Percentiles rank a stretch among this genome's conserved stretches.
Conservation (phyloP, 768 basidiomycete genomes). For the Lentinula guzmanii region DNA sequence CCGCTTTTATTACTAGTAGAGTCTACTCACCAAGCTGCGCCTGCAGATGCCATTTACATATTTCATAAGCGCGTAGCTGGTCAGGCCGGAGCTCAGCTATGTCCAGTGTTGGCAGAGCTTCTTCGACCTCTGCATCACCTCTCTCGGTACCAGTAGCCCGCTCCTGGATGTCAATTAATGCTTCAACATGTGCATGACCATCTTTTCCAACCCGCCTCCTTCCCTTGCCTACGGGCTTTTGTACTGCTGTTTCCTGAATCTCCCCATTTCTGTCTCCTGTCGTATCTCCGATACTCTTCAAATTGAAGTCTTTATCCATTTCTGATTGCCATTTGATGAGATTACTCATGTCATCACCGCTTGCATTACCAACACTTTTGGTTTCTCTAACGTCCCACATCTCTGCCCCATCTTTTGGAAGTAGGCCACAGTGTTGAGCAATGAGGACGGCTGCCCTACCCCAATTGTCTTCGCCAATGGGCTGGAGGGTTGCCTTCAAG, state of each 20-base stretch:
- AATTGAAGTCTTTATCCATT: not conserved
- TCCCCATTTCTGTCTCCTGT: not conserved
- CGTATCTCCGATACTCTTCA: not conserved
- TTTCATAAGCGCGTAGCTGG: slow-evolving; percentile 23
- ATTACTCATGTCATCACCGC: not conserved
- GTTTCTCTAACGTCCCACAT: not conserved
- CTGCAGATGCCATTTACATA: too few relatives aligned
- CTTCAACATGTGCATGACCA: not conserved
- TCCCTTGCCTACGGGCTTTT: too few relatives aligned
- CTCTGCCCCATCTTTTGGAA: not conserved
- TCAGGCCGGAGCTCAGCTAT: slow-evolving; percentile 13
- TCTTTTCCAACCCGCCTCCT: too few relatives aligned
- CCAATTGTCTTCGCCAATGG: not conserved
- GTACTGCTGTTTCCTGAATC: too few relatives aligned
- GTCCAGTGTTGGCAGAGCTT: not conserved
- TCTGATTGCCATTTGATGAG: not conserved
- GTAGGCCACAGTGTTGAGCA: not conserved
- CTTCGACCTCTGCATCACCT: not conserved
- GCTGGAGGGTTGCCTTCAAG: not conserved
- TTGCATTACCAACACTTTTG: not conserved
- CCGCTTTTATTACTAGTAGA: too few relatives aligned
- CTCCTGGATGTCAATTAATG: not conserved
- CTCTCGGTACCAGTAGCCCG: not conserved
- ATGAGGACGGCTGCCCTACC: not conserved
- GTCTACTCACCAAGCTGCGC: too few relatives aligned